Conservation (phyloP, 1,139 yeast species). For the Chernovozyma sophiae-reginae region DNA sequence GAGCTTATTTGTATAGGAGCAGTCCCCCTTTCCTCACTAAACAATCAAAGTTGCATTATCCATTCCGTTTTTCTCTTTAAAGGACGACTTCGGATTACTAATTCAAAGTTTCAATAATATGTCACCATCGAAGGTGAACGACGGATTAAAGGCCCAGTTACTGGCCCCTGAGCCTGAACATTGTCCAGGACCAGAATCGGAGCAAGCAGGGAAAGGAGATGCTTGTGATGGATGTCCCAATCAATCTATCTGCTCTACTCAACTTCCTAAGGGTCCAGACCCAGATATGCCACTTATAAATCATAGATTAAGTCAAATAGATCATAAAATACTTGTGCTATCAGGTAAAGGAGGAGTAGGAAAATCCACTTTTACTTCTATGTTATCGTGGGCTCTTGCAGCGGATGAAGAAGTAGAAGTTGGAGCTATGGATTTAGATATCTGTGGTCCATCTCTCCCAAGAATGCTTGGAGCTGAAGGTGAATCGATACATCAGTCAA, state of each 20-base stretch:
- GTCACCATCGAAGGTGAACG: conserved; percentile 19
- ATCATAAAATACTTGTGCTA: conserved; percentile 79
- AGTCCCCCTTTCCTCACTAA: no score
- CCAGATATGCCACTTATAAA: conserved; percentile 85
- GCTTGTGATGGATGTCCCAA: conserved; percentile 96
- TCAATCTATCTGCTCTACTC: conserved; percentile 79
- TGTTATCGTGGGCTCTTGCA: conserved; percentile 94
- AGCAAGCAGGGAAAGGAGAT: conserved; percentile 86
- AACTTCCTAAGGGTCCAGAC: conserved; percentile 89
- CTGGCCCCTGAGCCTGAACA: conserved; percentile 81
- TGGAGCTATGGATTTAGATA: conserved; percentile 96
- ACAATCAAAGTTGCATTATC: neutral
- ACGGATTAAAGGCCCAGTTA: conserved; percentile 18
- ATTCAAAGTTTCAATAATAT: no score
- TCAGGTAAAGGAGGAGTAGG: conserved; percentile 99
- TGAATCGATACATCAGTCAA: conserved; percentile 83
- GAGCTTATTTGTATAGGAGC: no score
- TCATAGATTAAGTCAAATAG: conserved; percentile 59
- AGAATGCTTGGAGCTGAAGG: conserved; percentile 90
- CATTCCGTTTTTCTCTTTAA: no score
- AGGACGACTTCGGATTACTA: no score
- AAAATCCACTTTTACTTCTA: conserved; percentile 89
- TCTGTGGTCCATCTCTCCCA: conserved; percentile 97
- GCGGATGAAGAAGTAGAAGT: conserved; percentile 83
- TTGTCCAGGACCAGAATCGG: conserved; percentile 98